A percentile compares a stretch with the other conserved stretches of the same genome.
These are phyloP conservation scores for Ambispora gerdemannii DNA, from an alignment of 192 early-diverging fungal species.

Conservation along the genomic window DNA sequence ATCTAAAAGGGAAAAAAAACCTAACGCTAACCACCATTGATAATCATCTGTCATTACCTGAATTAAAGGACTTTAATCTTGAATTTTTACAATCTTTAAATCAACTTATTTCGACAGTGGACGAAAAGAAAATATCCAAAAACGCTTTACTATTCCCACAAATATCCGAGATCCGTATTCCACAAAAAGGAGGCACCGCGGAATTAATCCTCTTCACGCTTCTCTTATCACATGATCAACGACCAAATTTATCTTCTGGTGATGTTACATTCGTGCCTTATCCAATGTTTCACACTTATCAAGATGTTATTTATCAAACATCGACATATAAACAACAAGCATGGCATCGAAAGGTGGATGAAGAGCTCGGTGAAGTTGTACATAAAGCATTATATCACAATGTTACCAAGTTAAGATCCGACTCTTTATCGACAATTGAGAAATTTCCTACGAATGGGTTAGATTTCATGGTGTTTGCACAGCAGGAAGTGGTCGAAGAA, in stretches of 20 bases:
- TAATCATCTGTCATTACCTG: neutral
- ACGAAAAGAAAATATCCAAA: neutral
- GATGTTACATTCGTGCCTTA: constrained; percentile 14
- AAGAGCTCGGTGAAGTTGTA: neutral
- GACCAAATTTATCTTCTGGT: neutral
- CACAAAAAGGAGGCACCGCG: neutral
- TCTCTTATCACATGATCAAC: neutral
- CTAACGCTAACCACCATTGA: neutral
- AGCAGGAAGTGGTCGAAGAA: neutral
- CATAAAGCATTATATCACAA: neutral
- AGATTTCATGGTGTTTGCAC: neutral
- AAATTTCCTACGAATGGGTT: neutral
- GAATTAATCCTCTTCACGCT: constrained; percentile 11
- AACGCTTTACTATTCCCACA: neutral
- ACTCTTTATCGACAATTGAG: neutral
- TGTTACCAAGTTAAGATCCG: neutral
- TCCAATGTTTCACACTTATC: constrained; percentile 11
- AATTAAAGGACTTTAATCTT: neutral
- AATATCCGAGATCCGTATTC: constrained; percentile 4
- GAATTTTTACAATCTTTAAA: constrained; percentile 9
- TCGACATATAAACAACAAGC: neutral
- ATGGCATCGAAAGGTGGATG: neutral
- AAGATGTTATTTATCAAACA: constrained; percentile 10
- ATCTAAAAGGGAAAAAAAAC: neutral
- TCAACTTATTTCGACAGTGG: neutral